Percentiles rank a stretch among this genome's conserved stretches.
phyloP scores from a whole-genome alignment of 441 rosid species.

The Adansonia gregorii region DNA sequence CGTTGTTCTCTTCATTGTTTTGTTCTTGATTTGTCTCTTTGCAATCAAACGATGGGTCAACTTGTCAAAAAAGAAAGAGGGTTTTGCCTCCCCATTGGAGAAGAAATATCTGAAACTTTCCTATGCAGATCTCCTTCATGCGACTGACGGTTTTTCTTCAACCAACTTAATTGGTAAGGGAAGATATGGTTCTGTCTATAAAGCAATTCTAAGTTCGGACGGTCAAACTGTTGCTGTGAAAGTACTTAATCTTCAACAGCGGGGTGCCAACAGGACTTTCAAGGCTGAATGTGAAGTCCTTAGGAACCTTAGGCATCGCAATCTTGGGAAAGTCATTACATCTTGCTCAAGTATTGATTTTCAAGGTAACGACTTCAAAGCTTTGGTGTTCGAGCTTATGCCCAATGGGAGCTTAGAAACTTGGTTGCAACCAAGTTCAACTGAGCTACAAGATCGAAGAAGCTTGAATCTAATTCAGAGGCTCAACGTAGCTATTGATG shows the following conservation, averaged over 20 bases:
- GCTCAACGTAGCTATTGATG: conserved; percentile 19
- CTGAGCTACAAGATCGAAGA: neutral
- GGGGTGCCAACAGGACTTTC: conserved; percentile 15
- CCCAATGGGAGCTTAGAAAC: conserved; percentile 9
- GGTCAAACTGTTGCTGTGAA: conserved; percentile 3
- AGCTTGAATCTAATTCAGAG: conserved; percentile 2
- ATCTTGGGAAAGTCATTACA: conserved; percentile 17
- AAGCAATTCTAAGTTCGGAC: neutral
- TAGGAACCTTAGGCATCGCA: conserved; percentile 7
- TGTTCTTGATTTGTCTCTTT: neutral
- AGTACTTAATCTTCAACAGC: conserved; percentile 22
- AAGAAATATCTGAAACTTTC: neutral
- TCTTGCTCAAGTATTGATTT: conserved; percentile 25
- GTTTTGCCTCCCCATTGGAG: neutral
- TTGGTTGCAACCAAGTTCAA: conserved; percentile 21
- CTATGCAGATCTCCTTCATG: neutral
- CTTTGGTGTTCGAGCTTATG: conserved; percentile 16
- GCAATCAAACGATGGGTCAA: neutral
- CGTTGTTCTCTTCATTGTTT: neutral
- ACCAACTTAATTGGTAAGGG: conserved; percentile 20
- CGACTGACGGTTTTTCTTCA: conserved; percentile 12
- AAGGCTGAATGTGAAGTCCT: conserved; percentile 19
- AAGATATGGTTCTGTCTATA: conserved; percentile 8
- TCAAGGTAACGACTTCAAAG: conserved; percentile 19
- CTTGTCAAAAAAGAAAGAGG: neutral